Percentiles rank a stretch among this genome's conserved stretches.
Conservation (phyloP, 2,329 filamentous ascomycete species). For the Kalaharituber pfeilii region DNA sequence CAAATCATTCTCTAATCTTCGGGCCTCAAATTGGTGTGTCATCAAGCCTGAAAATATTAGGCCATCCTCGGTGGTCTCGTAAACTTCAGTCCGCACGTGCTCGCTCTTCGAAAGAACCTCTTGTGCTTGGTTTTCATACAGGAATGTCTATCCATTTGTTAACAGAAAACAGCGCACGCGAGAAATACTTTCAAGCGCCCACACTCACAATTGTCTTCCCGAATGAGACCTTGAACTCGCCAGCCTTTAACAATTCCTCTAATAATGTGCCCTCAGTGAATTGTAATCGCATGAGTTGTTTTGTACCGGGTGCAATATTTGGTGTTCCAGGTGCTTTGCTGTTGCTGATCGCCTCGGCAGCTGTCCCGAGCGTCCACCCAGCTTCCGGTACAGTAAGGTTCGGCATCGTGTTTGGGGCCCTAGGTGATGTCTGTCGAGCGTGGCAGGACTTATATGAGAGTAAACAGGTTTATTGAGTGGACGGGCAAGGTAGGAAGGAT, state of each 20-base stretch:
- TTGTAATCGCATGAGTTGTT: constrained; percentile 17
- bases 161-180: not conserved
- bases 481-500: not conserved
- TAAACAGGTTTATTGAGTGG: not conserved
- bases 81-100: constrained; percentile 15
- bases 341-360: constrained; percentile 4
- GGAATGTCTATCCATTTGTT: not conserved
- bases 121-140: not conserved
- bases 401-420: constrained; percentile 10
- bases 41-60: constrained; percentile 14
- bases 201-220: constrained; percentile 20
- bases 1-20: constrained; percentile 12
- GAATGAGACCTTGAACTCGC: constrained; percentile 20
- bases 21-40: constrained; percentile 15
- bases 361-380: constrained; percentile 11
- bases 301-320: constrained; percentile 6
- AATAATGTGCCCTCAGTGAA: constrained; percentile 13
- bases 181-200: constrained; percentile 5
- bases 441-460: not conserved
- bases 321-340: constrained; percentile 5
- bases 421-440: not conserved
- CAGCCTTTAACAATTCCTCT: constrained; percentile 19
- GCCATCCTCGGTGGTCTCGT: constrained; percentile 7
- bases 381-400: constrained; percentile 10
- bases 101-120: constrained; percentile 15